Conservation (phyloP, 768 basidiomycete species). For the Cystobasidium onofrii region DNA sequence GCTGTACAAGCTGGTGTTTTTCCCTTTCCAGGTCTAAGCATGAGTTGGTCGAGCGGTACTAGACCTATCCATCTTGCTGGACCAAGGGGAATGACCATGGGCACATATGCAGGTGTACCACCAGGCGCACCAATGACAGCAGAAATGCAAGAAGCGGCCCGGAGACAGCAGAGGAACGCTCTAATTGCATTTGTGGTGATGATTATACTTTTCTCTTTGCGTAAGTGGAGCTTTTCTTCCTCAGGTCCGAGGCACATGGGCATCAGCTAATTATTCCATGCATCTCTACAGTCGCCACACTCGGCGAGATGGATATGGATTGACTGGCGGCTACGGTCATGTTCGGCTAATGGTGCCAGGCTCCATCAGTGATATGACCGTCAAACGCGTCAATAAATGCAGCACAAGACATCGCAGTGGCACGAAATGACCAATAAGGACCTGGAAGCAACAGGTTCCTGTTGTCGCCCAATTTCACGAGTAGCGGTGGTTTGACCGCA, state of each 20-base stretch:
- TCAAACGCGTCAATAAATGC: too few species aligned
- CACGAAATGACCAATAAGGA: too few species aligned
- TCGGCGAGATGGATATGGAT: constrained; percentile 29
- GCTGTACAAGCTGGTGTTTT: constrained; percentile 27
- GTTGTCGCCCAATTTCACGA: too few species aligned
- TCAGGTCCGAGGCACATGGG: neutral
- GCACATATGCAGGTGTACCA: neutral
- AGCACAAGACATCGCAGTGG: too few species aligned
- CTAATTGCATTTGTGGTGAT: constrained; percentile 31
- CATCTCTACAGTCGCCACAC: constrained; percentile 16
- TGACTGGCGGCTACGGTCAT: constrained; percentile 84
- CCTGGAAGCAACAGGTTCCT: too few species aligned
- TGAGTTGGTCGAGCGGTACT: constrained; percentile 6
- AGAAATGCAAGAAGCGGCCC: constrained; percentile 14
- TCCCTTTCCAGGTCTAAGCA: constrained; percentile 23
- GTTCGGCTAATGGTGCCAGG: constrained; percentile 78
- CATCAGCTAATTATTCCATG: neutral
- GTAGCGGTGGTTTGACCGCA: too few species aligned
- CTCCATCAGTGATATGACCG: constrained; percentile 56
- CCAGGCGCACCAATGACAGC: constrained; percentile 1
- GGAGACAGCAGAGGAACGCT: constrained; percentile 23
- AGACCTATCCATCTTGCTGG: neutral
- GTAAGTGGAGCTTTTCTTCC: too few species aligned
- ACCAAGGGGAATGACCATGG: neutral
- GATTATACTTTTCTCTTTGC: constrained; percentile 26